Base-by-base conservation (phyloP, 2,329 filamentous ascomycete genomes). In the Trichoderma brevicompactum region DNA sequence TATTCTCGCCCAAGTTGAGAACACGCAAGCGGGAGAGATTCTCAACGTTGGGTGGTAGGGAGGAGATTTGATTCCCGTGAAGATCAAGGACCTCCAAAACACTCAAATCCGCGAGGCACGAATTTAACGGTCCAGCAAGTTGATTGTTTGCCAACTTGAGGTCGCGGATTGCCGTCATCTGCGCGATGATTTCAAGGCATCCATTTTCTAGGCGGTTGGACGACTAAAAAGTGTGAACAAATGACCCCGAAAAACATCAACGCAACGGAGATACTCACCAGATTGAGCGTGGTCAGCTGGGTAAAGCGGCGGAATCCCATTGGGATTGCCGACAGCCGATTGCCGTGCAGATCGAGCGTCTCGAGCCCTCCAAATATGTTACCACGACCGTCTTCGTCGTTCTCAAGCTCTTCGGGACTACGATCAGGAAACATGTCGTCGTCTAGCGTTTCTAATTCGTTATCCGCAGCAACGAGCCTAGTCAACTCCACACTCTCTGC, bases 401-500 rank as follows among this genome's bases (percentile, higher is more conserved):
- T 84, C 7, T 86, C 82, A 44, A 87, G 75, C 17, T 85, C 81
- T 9, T 82, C 80, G 0, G 85, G 82, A 41, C 82, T 81, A 19
- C 83, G 77, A 70, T 97, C 93, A 0, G 94, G 94, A 70, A 98
- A 97, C 17, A 93, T 81, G 2, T 82, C 79, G 17, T 95, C 91
- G 2, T 87, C 85, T 40, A 98, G 82, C 38, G 82, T 81, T 71
- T 92, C 87, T 54, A 99, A 77, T 72, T 97, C 92, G 72, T 99
- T 98, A 73, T 97, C 93, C 8, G 94, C 93, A 6, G 91, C 93
- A 69, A 95, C 87, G 56, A 98, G 88, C 67, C 90, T 88, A 0
- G 89, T 90, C 52, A 98, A 79, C 73, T 98, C 94, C 10, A 98
- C 92, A 66, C 91, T 90, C 76, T 98, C 94, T 2, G 93, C 93